Base-by-base conservation (phyloP, 2,329 filamentous ascomycete species). In the Penicillium sp. region DNA sequence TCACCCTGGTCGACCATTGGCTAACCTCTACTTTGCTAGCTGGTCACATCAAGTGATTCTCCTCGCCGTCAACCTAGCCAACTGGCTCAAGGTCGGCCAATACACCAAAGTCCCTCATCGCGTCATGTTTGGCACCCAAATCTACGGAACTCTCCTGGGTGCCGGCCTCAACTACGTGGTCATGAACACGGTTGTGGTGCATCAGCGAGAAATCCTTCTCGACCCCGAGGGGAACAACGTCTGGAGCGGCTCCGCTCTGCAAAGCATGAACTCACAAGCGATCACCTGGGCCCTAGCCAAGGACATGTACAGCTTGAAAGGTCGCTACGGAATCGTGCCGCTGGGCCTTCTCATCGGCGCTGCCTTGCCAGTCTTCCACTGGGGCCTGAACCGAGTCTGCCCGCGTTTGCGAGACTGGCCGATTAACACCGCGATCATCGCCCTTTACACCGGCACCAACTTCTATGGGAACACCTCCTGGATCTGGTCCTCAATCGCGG, bases 101-200 rank as follows among this genome's bases (percentile, higher is more conserved):
- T 77, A 78, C 46, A 33, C 17, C 18, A 41, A 37, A 47, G 73
- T 77, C 13, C 72, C 74, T 4, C 74, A 72, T 4, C 67, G 72
- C 0, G 58, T 68, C 38, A 77, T 77, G 74, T 77, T 78, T 47
- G 52, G 70, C n/a, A 77, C 74, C 0, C 75, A 78, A 25, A 65
- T 77, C 9, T 77, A 74, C 45, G 75, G 72, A 15, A 77, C 74
- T 0, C 51, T 77, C 1, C 56, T 78, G 0, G 75, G 75, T 13
- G 74, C 68, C 0, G 72, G 72, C 40, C 50, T 77, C 51, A 75
- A 74, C 60, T 78, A 77, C 35, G 71, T 65, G 7, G 68, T 77
- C 33, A 78, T 78, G 75, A 70, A 67, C 10, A 68, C 67, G 18
- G 76, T 78, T 25, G 71, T 77, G 2, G 67, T 50, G 4, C 60